Percentiles rank a stretch among this genome's conserved stretches.
Conservation (phyloP, 2,329 filamentous ascomycete genomes). For the Pyricularia grisea region DNA sequence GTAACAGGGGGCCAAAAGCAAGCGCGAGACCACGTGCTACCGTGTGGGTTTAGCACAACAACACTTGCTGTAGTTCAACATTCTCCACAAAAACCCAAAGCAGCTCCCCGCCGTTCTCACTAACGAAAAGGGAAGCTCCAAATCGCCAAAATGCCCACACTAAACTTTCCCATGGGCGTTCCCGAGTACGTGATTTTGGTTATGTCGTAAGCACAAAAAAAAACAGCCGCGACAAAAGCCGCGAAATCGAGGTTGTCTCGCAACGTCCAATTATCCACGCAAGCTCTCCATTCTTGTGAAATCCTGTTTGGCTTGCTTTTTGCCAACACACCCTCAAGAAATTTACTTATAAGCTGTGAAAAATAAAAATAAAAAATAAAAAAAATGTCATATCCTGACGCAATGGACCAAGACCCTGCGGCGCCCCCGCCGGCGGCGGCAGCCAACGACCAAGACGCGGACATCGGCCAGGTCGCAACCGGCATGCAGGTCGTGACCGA, state of each 20-base stretch:
- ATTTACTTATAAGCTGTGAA: too few species aligned
- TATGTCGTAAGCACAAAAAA: not conserved
- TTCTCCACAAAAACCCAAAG: not conserved
- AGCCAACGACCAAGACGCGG: not conserved
- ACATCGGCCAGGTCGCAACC: constrained; percentile 4
- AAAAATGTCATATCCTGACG: constrained; percentile 4
- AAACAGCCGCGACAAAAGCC: not conserved
- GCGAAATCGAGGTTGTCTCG: not conserved
- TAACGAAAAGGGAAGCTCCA: not conserved
- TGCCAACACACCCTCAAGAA: too few species aligned
- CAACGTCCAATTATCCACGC: too few species aligned
- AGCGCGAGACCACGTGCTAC: constrained; percentile 2
- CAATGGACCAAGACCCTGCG: constrained; percentile 2
- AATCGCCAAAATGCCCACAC: not conserved
- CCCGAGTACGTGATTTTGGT: not conserved
- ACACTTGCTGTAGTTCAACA: too few species aligned
- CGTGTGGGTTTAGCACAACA: not conserved
- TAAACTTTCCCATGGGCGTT: not conserved
- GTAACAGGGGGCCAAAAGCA: not conserved
- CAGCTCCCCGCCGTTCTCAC: not conserved
- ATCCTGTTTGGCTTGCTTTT: too few species aligned
- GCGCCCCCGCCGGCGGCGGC: not conserved
- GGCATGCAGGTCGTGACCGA: constrained; percentile 4
- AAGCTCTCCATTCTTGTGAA: too few species aligned
- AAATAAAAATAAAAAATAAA: too few species aligned